Evolutionary conservation across 768 basidiomycete species (phyloP).

Genomic region (Russula brevipes): DNA sequence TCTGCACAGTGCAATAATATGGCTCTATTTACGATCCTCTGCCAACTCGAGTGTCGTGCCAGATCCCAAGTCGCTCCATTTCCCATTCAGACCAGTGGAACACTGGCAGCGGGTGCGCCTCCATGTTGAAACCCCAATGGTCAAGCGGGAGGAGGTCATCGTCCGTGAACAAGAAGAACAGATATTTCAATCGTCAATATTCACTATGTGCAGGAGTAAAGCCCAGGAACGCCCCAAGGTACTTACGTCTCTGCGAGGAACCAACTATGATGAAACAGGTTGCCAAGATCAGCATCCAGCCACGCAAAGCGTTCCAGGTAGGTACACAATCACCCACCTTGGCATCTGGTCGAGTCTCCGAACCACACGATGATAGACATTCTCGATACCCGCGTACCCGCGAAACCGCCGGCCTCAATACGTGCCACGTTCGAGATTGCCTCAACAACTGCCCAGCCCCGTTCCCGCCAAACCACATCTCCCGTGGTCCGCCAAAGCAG

Average conservation of each 20-base stretch:
- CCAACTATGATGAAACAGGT: constrained; percentile 34
- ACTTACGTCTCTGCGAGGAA: constrained; percentile 51
- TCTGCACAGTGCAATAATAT: no score
- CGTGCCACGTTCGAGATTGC: no score
- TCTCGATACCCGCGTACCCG: constrained; percentile 38
- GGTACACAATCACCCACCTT: constrained; percentile 43
- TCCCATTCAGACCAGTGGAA: constrained; percentile 59
- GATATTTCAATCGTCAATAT: constrained; percentile 52
- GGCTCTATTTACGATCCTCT: constrained; percentile 27
- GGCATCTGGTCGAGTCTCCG: constrained; percentile 53
- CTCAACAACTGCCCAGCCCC: background rate
- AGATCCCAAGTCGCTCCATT: constrained; percentile 40
- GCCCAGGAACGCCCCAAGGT: background rate
- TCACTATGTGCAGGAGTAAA: no score
- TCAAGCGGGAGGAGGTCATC: constrained; percentile 51
- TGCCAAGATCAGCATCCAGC: no score
- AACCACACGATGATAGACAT: constrained; percentile 43
- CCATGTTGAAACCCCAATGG: constrained; percentile 46
- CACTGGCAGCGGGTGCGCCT: constrained; percentile 70
- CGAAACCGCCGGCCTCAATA: constrained; percentile 53
- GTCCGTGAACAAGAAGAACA: constrained; percentile 62
- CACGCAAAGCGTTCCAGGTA: background rate
- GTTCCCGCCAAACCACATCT: no score
- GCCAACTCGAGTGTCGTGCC: background rate
- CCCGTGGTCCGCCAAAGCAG: no score